Base-by-base conservation (phyloP, 176 grass and related monocot genomes). In the Zea luxurians region DNA sequence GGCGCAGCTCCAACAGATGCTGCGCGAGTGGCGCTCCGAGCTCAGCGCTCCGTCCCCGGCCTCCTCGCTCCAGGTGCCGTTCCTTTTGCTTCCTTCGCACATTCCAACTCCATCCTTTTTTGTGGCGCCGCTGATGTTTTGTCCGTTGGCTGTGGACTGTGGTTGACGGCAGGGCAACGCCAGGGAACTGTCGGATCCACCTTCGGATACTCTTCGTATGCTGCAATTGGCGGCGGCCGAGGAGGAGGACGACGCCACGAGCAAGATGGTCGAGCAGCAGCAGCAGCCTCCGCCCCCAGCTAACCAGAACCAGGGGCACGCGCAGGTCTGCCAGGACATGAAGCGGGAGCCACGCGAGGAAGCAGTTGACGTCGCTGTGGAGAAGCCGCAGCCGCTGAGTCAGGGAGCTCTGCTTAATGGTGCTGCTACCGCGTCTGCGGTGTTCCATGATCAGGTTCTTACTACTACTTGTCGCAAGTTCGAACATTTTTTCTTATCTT, bases 181-280 rank as follows among this genome's bases (percentile, higher is more conserved):
- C 34, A 85, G 78, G 63, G 89, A 62, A 10, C 59, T 70, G 36
- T 93, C 91, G 40, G 88, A 91, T 76, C 93, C 77, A 43, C 89
- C 87, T 9, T 93, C 91, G 55, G 93, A 91, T 78, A 88, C 79
- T 16, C 76, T 87, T 61, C 82, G 84, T 63, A 47, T 87, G 55
- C 81, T 85, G 78, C 93, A 93, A 36, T 63, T 97, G 63, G 78
- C 80, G 9, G 65, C 85, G 64, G 61, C 81, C 58, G 76, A 97
- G 84, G 91, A 91, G 79, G 91, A 97, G 76, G 94, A 97, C 66
- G 94, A 97, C 57, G 94, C 91, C 78, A 97, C 94, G 65, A 97
- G 94, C 78, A 93, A 89, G 82, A 68, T 89, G 47, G 69, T 79
- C 43, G 88, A 89, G 40, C 86, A 71, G 76, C 77, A 76, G 48